Percentiles rank a stretch among this genome's conserved stretches.
Conservation (phyloP, 306 rosid genomes). For the Biancaea sappan region DNA sequence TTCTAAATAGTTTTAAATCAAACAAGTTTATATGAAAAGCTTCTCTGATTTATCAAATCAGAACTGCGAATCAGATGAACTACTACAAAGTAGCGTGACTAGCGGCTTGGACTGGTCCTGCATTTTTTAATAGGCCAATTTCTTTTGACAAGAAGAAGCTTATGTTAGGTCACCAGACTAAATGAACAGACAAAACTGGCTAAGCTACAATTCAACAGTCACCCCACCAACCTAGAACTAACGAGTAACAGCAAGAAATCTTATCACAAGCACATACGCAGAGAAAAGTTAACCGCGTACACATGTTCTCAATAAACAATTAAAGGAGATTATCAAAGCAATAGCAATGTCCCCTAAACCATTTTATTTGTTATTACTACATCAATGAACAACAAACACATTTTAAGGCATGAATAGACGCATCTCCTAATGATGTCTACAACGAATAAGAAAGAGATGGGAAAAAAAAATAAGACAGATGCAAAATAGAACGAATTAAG, state of each 20-base stretch:
- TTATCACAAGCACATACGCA: background rate
- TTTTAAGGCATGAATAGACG: background rate
- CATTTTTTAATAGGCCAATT: background rate
- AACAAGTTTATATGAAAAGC: background rate
- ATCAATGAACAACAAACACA: background rate
- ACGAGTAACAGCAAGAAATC: no score
- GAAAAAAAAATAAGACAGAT: background rate
- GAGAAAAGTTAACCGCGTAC: background rate
- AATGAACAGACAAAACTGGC: background rate
- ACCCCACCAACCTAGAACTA: background rate
- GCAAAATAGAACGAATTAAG: background rate
- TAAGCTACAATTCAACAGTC: background rate
- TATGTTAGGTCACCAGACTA: background rate
- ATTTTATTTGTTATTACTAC: background rate
- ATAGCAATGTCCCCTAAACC: background rate
- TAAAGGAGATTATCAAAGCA: background rate
- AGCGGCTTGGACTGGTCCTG: background rate
- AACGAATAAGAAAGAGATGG: background rate
- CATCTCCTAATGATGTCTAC: background rate
- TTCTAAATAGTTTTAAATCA: background rate
- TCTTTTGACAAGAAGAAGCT: background rate
- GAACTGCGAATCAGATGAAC: background rate
- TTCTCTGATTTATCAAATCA: background rate
- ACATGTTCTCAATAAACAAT: background rate
- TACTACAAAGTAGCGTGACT: background rate